A percentile compares a stretch with the other conserved stretches of the same genome.
phyloP scores from a whole-genome alignment of 2,329 filamentous ascomycete species.

The Alternaria burnsii region DNA sequence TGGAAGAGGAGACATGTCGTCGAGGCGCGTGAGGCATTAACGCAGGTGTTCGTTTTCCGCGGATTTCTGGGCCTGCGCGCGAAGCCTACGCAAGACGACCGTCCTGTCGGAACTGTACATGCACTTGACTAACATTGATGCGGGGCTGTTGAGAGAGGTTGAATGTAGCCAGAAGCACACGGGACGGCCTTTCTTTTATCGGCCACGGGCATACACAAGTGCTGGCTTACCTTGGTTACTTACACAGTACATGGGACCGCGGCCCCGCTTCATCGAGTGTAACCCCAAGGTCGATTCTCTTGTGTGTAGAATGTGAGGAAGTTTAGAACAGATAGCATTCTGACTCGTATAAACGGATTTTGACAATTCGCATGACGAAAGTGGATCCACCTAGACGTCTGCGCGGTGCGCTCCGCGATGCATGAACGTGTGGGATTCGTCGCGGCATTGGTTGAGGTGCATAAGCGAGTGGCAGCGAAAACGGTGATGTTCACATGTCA shows the following conservation, averaged over 20 bases:
- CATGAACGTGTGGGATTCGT: constrained; percentile 18
- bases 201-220: neutral
- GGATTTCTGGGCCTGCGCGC: neutral
- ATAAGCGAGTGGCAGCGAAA: constrained; percentile 21
- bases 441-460: constrained; percentile 11
- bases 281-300: no score
- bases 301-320: neutral
- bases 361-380: neutral
- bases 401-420: constrained; percentile 15
- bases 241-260: neutral
- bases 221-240: neutral
- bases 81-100: neutral
- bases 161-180: neutral
- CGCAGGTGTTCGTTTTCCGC: neutral
- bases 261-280: no score
- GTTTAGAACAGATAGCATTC: neutral
- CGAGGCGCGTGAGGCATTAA: neutral
- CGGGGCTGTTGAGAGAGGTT: neutral
- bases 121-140: neutral
- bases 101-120: neutral
- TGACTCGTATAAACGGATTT: neutral
- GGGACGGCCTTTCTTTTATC: neutral
- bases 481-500: constrained; percentile 13
- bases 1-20: neutral
- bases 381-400: constrained; percentile 5